phyloP scores from a whole-genome alignment of 2,329 filamentous ascomycete species.

The Cercospora sojina region DNA sequence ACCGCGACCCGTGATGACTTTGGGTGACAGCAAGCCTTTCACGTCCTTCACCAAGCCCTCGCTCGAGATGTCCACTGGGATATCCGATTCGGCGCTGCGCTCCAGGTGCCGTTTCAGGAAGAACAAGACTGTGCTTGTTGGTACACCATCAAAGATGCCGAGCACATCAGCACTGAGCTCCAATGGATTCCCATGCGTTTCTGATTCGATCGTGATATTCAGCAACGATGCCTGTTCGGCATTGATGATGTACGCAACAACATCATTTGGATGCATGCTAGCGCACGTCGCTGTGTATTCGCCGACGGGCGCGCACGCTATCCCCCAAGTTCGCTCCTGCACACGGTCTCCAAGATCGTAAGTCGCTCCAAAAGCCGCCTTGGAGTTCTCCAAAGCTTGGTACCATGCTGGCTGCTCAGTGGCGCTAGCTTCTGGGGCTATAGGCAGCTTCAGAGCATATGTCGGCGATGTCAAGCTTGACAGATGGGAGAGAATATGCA shows the following conservation, averaged over 20 bases:
- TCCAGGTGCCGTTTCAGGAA: slow-evolving; percentile 7
- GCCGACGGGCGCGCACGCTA: slow-evolving; percentile 49
- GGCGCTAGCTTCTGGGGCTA: slow-evolving; percentile 5
- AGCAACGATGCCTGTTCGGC: slow-evolving; percentile 42
- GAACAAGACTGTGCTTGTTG: slow-evolving; percentile 9
- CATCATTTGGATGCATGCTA: slow-evolving; percentile 57
- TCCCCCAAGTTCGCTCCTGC: slow-evolving; percentile 55
- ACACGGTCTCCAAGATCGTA: slow-evolving; percentile 52
- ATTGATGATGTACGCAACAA: slow-evolving; percentile 56
- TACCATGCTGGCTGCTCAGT: slow-evolving; percentile 41
- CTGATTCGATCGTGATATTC: slow-evolving; percentile 8
- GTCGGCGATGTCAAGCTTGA: slow-evolving; percentile 40
- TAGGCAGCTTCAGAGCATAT: slow-evolving; percentile 36
- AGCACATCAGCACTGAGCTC: not conserved
- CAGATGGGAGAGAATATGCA: slow-evolving; percentile 43
- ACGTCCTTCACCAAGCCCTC: not conserved
- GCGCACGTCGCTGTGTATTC: slow-evolving; percentile 51
- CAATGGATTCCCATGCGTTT: not conserved
- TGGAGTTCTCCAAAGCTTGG: slow-evolving; percentile 40
- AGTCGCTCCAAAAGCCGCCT: slow-evolving; percentile 49
- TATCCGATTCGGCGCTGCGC: not conserved
- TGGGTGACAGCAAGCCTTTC: not conserved
- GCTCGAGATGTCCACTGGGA: not conserved
- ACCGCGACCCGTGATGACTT: not conserved
- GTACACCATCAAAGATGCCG: not conserved